phyloP scores from a whole-genome alignment of 495 filamentous ascomycete species.

The Penicillium pancosmium region DNA sequence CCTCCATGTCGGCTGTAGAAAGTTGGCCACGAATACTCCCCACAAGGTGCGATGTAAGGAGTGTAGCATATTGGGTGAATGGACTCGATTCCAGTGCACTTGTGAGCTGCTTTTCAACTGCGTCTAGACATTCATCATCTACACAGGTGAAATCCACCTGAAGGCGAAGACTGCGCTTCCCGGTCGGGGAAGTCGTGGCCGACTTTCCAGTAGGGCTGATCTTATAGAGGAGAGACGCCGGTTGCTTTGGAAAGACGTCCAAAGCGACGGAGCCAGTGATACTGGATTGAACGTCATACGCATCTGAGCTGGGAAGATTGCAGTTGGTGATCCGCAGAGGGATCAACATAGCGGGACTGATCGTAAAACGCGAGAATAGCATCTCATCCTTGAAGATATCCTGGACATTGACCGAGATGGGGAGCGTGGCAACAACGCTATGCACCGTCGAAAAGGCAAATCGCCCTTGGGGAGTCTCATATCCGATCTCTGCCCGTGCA shows the following conservation, averaged over 20 bases:
- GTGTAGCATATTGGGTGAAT: conserved; percentile 45
- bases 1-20: conserved; percentile 59
- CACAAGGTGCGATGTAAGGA: conserved; percentile 56
- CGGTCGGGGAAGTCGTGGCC: conserved; percentile 37
- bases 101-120: conserved; percentile 45
- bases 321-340: conserved; percentile 76
- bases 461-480: conserved; percentile 70
- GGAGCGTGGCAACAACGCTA: conserved; percentile 68
- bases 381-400: conserved; percentile 86
- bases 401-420: conserved; percentile 93
- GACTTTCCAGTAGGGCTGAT: conserved; percentile 46
- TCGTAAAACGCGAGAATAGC: conserved; percentile 86
- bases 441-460: conserved; percentile 70
- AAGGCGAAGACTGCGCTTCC: conserved; percentile 60
- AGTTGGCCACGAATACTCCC: conserved; percentile 53
- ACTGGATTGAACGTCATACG: conserved; percentile 67
- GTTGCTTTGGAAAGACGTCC: conserved; percentile 77
- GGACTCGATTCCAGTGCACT: conserved; percentile 45
- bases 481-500: conserved; percentile 75
- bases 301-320: conserved; percentile 67
- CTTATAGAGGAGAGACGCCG: conserved; percentile 81
- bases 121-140: conserved; percentile 60
- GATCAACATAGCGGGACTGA: conserved; percentile 72
- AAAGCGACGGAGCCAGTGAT: conserved; percentile 56
- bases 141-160: conserved; percentile 77